Base-by-base conservation (phyloP, 306 rosid genomes). In the Delonix regia region DNA sequence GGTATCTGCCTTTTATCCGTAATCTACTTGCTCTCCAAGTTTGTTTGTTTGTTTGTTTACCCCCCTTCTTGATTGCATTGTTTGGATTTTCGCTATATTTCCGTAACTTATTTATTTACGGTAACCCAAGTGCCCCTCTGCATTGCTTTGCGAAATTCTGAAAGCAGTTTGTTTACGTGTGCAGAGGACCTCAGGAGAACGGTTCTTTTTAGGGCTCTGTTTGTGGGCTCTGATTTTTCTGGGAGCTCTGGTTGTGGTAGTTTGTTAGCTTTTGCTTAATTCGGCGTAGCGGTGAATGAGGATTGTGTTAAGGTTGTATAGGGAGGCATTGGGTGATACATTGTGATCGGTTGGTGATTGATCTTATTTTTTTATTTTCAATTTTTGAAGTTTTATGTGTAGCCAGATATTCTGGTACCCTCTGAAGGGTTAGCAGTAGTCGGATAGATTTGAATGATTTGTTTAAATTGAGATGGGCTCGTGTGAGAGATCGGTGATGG, bases 401-500 rank as follows among this genome's bases (percentile, higher is more conserved):
- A 47, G 52, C 33, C 6, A 14, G 49, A 53, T 73, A 18, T 18
- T 67, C 6, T 52, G 12, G 57, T 71, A 12, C 60, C 2, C 0
- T 21, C 70, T 77, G 69, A 48, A 66, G 67, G 85, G 75, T 38
- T 69, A 24, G 14, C 64, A 15, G 78, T 60, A 47, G 48, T 78
- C 19, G 19, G 22, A 27, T 78, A 53, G 81, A 16, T 55, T 74
- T n/a, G 75, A 74, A 59, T 36, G 36, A 39, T 12, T 47, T 69
- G 28, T 56, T 71, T 73, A 10, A 21, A 34, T 55, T 74, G 81
- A 74, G 83, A 87, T 86, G 93, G 89, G 82, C 51, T 85, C 78
- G 8, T 83, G 62, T 68, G 91, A 79, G 64, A 49, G 81, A 56
- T 71, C 75, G 63, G 55, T 81, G 51, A 51, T 76, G 15, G 81